Evolutionary conservation across 1,139 yeast genomes (phyloP).

Genomic region (Yamadazyma kanchanaburiensis): DNA sequence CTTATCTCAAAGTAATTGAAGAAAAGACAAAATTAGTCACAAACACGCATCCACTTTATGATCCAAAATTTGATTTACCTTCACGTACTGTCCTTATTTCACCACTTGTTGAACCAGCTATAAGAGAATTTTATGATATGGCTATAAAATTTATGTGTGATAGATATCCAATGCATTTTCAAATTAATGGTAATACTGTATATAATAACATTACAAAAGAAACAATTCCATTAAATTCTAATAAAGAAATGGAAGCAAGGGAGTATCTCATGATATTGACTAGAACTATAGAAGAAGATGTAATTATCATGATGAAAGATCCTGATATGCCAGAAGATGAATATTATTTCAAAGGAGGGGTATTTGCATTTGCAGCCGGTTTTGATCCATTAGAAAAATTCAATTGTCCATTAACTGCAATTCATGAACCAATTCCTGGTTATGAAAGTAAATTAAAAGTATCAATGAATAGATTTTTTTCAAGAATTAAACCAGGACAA

Average conservation of each 20-base stretch:
- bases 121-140: constrained; percentile 54
- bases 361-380: constrained; percentile 73
- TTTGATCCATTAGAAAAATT: constrained; percentile 61
- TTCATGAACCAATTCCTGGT: constrained; percentile 65
- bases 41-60: constrained; percentile 37
- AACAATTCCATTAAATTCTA: constrained; percentile 28
- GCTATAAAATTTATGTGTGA: constrained; percentile 45
- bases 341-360: constrained; percentile 61
- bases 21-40: constrained; percentile 39
- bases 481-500: constrained; percentile 45
- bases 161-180: constrained; percentile 62
- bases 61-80: constrained; percentile 23
- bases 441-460: constrained; percentile 51
- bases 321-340: constrained; percentile 45
- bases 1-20: constrained; percentile 47
- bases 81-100: constrained; percentile 30
- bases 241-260: constrained; percentile 16
- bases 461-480: constrained; percentile 63
- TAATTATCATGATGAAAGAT: constrained; percentile 55
- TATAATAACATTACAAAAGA: constrained; percentile 43
- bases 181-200: constrained; percentile 24
- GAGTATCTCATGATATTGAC: constrained; percentile 42
- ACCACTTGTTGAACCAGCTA: constrained; percentile 46
- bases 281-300: constrained; percentile 64
- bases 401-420: constrained; percentile 48